These are phyloP conservation scores for Margaritispora aquatica DNA, from an alignment of 495 filamentous ascomycete genomes.

Conservation along the genomic window DNA sequence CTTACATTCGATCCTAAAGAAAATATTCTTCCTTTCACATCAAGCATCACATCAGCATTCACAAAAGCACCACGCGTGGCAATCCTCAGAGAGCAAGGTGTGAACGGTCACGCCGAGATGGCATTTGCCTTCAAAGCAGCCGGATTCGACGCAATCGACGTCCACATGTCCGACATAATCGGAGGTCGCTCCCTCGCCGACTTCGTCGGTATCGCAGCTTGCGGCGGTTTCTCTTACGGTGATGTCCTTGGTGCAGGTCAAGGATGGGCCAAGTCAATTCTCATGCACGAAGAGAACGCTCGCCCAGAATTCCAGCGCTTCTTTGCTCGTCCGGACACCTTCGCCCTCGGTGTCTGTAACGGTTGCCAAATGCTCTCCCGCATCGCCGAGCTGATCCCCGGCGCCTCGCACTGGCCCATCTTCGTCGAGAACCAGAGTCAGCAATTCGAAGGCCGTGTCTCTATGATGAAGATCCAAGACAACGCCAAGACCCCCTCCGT, in stretches of 20 bases:
- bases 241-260: conserved; percentile 92
- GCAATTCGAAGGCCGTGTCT: conserved; percentile 87
- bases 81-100: conserved; percentile 90
- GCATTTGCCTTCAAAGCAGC: conserved; percentile 91
- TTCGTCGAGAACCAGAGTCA: conserved; percentile 82
- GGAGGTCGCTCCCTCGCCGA: conserved; percentile 67
- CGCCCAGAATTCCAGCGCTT: conserved; percentile 74
- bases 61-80: conserved; percentile 75
- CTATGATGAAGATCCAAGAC: conserved; percentile 71
- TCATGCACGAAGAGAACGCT: conserved; percentile 66
- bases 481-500: conserved; percentile 63
- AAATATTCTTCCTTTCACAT: conserved; percentile 63
- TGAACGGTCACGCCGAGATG: conserved; percentile 95
- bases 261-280: conserved; percentile 94
- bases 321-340: conserved; percentile 86
- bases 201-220: conserved; percentile 86
- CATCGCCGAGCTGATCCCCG: conserved; percentile 79
- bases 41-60: conserved; percentile 63
- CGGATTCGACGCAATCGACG: conserved; percentile 85
- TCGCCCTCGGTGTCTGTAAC: conserved; percentile 93
- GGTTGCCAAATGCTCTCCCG: conserved; percentile 92
- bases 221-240: conserved; percentile 95
- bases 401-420: conserved; percentile 75
- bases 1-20: conserved; percentile 78
- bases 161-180: conserved; percentile 96